These are phyloP conservation scores for Usnea hakonensis DNA, from an alignment of 495 filamentous ascomycete genomes.

Conservation along the genomic window DNA sequence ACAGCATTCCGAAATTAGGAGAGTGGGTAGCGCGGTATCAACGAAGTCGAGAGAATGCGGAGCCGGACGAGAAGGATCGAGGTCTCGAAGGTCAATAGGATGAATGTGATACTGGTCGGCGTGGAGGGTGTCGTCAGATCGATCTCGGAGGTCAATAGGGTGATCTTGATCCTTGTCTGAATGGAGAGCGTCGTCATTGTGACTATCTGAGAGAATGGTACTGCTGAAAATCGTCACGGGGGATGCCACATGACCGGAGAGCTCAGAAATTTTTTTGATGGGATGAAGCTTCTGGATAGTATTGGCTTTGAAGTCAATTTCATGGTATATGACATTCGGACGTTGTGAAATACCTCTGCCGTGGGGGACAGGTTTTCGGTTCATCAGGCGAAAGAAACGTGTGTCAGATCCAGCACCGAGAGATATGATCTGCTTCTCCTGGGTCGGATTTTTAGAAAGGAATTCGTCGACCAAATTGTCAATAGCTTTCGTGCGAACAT, in stretches of 20 bases:
- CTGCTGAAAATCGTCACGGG: neutral
- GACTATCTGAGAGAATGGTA: neutral
- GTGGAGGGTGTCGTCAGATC: constrained; percentile 27
- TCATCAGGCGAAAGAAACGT: constrained; percentile 63
- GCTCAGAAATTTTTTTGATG: neutral
- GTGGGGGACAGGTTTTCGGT: constrained; percentile 23
- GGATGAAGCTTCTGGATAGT: constrained; percentile 47
- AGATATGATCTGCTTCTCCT: constrained; percentile 76
- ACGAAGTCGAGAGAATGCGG: constrained; percentile 29
- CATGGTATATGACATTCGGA: constrained; percentile 65
- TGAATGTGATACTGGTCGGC: constrained; percentile 62
- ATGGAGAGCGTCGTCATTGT: constrained; percentile 1
- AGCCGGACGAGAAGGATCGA: constrained; percentile 29
- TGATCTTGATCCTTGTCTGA: constrained; percentile 55
- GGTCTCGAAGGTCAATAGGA: constrained; percentile 67
- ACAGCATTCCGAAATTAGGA: constrained; percentile 90
- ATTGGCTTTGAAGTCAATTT: constrained; percentile 81
- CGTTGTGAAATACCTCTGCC: constrained; percentile 7
- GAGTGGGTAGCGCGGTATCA: constrained; percentile 58
- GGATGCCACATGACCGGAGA: neutral
- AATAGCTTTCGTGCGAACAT: constrained; percentile 81
- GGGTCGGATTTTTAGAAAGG: constrained; percentile 37
- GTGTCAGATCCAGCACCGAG: constrained; percentile 94
- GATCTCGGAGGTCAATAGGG: constrained; percentile 62
- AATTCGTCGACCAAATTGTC: constrained; percentile 71